phyloP scores from a whole-genome alignment of 2,329 filamentous ascomycete genomes.

The Alternaria hordeiaustralica region DNA sequence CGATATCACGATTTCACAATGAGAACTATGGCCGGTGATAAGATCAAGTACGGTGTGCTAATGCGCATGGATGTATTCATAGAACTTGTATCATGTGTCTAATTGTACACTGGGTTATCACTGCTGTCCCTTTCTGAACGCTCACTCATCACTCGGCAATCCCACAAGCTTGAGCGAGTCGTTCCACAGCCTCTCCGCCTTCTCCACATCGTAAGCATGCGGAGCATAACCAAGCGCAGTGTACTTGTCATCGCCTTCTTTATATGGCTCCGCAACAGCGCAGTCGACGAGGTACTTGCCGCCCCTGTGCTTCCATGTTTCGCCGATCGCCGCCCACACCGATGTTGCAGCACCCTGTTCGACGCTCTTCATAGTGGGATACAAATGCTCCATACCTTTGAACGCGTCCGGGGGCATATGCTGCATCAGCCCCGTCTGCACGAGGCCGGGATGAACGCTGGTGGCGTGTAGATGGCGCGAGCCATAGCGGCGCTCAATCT shows the following conservation, averaged over 20 bases:
- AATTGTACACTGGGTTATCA: background rate
- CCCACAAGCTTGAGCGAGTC: conserved; percentile 10
- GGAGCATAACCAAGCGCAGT: conserved; percentile 28
- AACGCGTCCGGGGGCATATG: conserved; percentile 3
- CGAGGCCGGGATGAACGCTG: conserved; percentile 57
- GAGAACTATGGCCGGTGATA: background rate
- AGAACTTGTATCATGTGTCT: background rate
- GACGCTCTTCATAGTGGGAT: conserved; percentile 22
- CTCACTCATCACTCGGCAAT: background rate
- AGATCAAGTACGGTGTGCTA: background rate
- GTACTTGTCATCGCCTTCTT: conserved; percentile 14
- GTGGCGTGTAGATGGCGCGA: conserved; percentile 53
- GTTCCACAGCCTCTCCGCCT: conserved; percentile 39
- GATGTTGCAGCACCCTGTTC: conserved; percentile 59
- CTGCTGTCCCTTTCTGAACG: background rate
- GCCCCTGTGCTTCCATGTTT: conserved; percentile 55
- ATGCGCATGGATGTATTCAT: background rate
- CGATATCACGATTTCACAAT: background rate
- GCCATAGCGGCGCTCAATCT: conserved; percentile 58
- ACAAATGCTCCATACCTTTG: conserved; percentile 1
- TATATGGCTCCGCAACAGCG: conserved; percentile 18
- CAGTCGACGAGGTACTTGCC: conserved; percentile 55
- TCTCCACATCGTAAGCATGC: conserved; percentile 36
- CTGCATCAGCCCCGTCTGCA: conserved; percentile 42
- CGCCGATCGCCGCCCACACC: conserved; percentile 53